Conservation (phyloP, 1,139 yeast species). For the Lodderomyces elongisporus region DNA sequence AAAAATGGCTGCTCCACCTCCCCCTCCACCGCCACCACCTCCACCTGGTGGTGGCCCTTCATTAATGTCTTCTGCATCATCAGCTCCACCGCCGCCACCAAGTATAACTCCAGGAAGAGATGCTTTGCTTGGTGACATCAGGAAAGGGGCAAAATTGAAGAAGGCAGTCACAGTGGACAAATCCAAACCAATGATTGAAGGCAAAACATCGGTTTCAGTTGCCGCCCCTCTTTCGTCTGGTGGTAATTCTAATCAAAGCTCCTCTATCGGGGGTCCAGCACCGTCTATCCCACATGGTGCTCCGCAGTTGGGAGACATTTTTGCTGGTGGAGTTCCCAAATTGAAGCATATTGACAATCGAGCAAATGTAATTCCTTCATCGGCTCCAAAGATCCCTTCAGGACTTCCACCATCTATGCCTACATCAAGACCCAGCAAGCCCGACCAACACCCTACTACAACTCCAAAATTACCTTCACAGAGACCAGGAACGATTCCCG, state of each 20-base stretch:
- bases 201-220: conserved; percentile 20
- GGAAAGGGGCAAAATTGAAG: conserved; percentile 70
- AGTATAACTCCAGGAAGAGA: conserved; percentile 51
- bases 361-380: conserved; percentile 30
- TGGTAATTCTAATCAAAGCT: conserved; percentile 9
- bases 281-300: conserved; percentile 25
- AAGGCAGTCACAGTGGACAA: conserved; percentile 57
- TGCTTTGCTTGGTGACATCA: conserved; percentile 81
- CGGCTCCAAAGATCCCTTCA: conserved; percentile 16
- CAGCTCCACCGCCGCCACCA: conserved; percentile 45
- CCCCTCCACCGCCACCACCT: conserved; percentile 14
- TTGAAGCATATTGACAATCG: conserved; percentile 53
- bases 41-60: conserved; percentile 14
- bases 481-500: conserved; percentile 13
- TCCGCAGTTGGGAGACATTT: conserved; percentile 70
- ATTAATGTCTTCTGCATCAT: too few relatives aligned
- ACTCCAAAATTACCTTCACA: conserved; percentile 14
- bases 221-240: conserved; percentile 11
- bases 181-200: conserved; percentile 39
- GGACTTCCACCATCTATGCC: conserved; percentile 15
- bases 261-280: conserved; percentile 3
- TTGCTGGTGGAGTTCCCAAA: conserved; percentile 86
- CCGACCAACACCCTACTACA: conserved; percentile 15
- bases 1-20: conserved; percentile 12
- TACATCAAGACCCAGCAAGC: conserved; percentile 24